These are phyloP conservation scores for Trichoderma semiorbis DNA, from an alignment of 2,329 filamentous ascomycete species.

Conservation along the genomic window DNA sequence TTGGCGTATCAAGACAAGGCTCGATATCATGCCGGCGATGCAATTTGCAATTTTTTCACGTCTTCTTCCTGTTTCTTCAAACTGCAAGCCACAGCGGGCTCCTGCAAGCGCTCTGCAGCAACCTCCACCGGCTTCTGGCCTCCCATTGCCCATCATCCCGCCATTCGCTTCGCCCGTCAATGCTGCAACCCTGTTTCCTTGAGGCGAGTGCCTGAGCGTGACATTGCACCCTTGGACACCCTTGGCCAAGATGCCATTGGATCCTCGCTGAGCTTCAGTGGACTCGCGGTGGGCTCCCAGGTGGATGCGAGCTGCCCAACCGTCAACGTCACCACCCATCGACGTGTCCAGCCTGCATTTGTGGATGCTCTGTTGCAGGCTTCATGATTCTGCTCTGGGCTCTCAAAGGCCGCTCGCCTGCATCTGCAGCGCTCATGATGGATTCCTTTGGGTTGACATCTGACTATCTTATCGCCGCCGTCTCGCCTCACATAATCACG, in stretches of 20 bases:
- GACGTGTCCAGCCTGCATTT: constrained; percentile 18
- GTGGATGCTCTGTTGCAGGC: constrained; percentile 6
- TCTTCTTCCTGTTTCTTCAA: neutral
- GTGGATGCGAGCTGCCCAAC: constrained; percentile 10
- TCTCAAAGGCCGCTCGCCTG: neutral
- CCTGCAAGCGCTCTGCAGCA: constrained; percentile 9
- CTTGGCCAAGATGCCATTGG: neutral
- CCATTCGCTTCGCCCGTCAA: neutral
- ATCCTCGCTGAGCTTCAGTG: neutral
- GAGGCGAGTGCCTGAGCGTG: neutral
- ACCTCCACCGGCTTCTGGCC: constrained; percentile 4
- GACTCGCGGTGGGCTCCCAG: too few relatives aligned
- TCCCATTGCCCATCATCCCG: neutral
- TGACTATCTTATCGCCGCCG: constrained; percentile 8
- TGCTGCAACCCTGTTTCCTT: neutral
- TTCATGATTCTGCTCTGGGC: neutral
- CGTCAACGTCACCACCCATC: constrained; percentile 12
- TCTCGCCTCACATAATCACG: constrained; percentile 15
- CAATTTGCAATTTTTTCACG: neutral
- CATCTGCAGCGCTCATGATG: neutral
- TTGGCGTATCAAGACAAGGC: neutral
- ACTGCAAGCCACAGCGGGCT: constrained; percentile 1
- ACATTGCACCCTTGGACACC: neutral
- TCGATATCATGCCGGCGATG: neutral
- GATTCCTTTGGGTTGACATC: neutral